phyloP scores from a whole-genome alignment of 2,329 filamentous ascomycete genomes.

The Fusarium sacchari region DNA sequence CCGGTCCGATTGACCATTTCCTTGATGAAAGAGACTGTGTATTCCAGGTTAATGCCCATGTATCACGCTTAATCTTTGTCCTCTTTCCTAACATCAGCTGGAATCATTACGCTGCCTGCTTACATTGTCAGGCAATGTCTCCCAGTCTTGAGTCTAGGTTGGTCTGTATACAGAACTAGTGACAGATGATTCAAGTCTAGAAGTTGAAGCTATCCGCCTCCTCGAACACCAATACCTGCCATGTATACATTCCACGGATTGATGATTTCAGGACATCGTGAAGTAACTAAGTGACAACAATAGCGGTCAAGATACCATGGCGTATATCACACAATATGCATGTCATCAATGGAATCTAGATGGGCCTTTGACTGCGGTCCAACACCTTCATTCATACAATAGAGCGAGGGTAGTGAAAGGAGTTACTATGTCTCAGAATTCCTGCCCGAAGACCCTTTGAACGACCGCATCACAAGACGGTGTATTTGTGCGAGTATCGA shows the following conservation, averaged over 20 bases:
- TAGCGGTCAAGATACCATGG: not conserved
- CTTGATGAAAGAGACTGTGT: rapidly evolving
- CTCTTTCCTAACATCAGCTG: not conserved
- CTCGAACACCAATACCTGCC: not conserved
- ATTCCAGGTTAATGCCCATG: not conserved
- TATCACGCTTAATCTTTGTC: not conserved
- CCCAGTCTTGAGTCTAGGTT: rapidly evolving
- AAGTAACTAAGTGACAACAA: rapidly evolving
- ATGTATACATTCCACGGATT: not conserved
- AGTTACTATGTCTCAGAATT: not conserved
- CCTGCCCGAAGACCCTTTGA: not conserved
- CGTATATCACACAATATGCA: not conserved
- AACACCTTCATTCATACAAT: not conserved
- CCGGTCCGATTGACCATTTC: rapidly evolving
- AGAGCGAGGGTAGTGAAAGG: not conserved
- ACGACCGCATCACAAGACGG: not conserved
- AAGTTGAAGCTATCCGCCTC: not conserved
- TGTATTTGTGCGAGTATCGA: not conserved
- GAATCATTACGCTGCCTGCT: not conserved
- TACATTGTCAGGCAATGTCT: not conserved
- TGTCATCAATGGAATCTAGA: not conserved
- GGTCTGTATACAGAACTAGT: not conserved
- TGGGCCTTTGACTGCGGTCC: rapidly evolving
- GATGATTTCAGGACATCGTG: not conserved
- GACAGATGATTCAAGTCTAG: rapidly evolving